Percentiles rank a stretch among this genome's conserved stretches.
phyloP scores from a whole-genome alignment of 225 moss, liverwort and hornwort species.

The Ulota crispa region DNA sequence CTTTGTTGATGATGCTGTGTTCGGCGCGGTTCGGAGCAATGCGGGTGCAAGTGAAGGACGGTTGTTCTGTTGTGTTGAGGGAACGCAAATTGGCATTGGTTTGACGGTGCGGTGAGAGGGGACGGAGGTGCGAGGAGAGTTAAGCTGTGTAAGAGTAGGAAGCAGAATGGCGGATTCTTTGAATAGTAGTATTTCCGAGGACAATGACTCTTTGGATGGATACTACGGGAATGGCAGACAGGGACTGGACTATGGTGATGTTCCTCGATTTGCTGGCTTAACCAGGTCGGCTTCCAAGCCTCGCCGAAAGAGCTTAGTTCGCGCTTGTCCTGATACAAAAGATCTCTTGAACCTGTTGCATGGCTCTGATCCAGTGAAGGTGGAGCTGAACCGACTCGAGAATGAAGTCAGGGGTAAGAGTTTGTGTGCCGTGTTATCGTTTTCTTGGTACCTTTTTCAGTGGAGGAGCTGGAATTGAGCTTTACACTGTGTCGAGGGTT shows the following conservation, averaged over 20 bases:
- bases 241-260: slow-evolving; percentile 49
- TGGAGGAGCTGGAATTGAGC: slow-evolving; percentile 17
- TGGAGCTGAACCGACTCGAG: slow-evolving; percentile 67
- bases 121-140: neutral
- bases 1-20: slow-evolving; percentile 38
- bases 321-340: slow-evolving; percentile 57
- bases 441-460: slow-evolving; percentile 20
- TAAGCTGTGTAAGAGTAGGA: slow-evolving; percentile 3
- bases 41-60: slow-evolving; percentile 18
- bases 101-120: slow-evolving; percentile 22
- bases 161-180: slow-evolving; percentile 63
- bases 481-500: slow-evolving; percentile 6
- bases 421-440: neutral
- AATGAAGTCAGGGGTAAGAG: slow-evolving; percentile 68
- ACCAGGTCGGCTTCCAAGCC: slow-evolving; percentile 52
- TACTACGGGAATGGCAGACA: slow-evolving; percentile 58
- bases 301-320: slow-evolving; percentile 48
- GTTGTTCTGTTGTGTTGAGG: slow-evolving; percentile 19
- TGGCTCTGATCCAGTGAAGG: slow-evolving; percentile 68
- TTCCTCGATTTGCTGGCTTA: slow-evolving; percentile 49
- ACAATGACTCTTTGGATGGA: slow-evolving; percentile 60
- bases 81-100: slow-evolving; percentile 35
- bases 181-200: slow-evolving; percentile 60
- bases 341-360: slow-evolving; percentile 63
- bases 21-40: slow-evolving; percentile 29